Conservation (phyloP, 257 asterid genomes). For the Solanum pennellii region DNA sequence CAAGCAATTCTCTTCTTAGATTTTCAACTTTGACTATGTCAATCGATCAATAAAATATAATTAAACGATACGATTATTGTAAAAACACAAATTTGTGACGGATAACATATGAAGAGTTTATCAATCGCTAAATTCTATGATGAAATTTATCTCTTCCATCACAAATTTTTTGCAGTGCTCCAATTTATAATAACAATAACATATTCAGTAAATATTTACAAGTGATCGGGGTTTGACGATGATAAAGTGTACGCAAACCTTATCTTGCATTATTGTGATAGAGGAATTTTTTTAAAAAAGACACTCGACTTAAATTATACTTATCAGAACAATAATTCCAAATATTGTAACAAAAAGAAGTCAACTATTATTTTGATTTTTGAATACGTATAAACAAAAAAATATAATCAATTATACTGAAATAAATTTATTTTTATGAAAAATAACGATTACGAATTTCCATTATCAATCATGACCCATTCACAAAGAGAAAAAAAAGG, state of each 20-base stretch:
- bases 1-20: not conserved
- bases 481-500: not conserved
- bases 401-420: not conserved
- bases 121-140: not conserved
- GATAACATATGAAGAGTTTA: not conserved
- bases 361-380: not conserved
- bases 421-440: not conserved
- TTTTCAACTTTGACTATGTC: not conserved
- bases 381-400: not conserved
- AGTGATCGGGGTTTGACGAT: not conserved
- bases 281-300: not conserved
- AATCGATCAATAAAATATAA: not conserved
- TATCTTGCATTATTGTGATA: not conserved
- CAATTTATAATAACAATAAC: no score
- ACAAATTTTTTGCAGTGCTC: no score
- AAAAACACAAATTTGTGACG: not conserved
- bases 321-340: not conserved
- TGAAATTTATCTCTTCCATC: not conserved
- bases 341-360: not conserved
- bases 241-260: accelerated
- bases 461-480: not conserved
- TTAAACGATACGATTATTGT: not conserved
- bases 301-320: not conserved
- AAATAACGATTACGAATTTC: not conserved
- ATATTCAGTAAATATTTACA: no score